Conservation (phyloP, 2,329 filamentous ascomycete genomes). For the Fusarium globosum region DNA sequence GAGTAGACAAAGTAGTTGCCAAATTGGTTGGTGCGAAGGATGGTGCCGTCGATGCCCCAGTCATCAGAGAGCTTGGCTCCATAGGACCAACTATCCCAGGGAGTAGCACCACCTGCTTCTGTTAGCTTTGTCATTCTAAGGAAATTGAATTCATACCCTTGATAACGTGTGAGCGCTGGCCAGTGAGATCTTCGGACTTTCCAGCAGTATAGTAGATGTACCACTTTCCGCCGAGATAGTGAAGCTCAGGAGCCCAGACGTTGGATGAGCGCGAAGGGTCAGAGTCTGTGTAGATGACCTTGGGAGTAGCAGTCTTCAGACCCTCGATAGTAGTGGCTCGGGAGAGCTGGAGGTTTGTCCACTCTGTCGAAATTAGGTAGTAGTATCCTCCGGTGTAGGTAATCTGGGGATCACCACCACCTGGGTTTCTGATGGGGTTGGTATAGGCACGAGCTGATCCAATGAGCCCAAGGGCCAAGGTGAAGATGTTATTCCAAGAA, state of each 20-base stretch:
- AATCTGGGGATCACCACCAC: slow-evolving; percentile 65
- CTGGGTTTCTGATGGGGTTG: slow-evolving; percentile 62
- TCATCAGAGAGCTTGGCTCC: slow-evolving; percentile 57
- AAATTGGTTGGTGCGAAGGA: slow-evolving; percentile 59
- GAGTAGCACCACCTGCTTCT: slow-evolving; percentile 58
- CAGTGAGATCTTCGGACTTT: slow-evolving; percentile 55
- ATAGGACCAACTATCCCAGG: slow-evolving; percentile 64
- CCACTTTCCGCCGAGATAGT: slow-evolving; percentile 61
- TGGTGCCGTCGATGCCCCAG: slow-evolving; percentile 66
- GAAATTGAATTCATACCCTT: slow-evolving; percentile 51
- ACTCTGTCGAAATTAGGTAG: slow-evolving; percentile 67
- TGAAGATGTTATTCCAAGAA: slow-evolving; percentile 26
- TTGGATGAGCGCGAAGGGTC: slow-evolving; percentile 62
- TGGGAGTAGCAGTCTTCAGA: slow-evolving; percentile 63
- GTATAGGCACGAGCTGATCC: slow-evolving; percentile 52
- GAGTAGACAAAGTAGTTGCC: slow-evolving; percentile 66
- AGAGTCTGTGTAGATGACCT: slow-evolving; percentile 61
- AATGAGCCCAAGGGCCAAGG: slow-evolving; percentile 24
- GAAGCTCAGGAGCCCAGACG: slow-evolving; percentile 69
- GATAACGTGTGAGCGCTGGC: slow-evolving; percentile 64
- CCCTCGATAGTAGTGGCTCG: slow-evolving; percentile 65
- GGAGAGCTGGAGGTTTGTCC: slow-evolving; percentile 65
- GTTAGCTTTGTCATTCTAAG: neutral
- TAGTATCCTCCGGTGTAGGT: slow-evolving; percentile 65
- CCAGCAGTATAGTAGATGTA: slow-evolving; percentile 69